Conservation (phyloP, 768 basidiomycete genomes). For the Russula earlei region DNA sequence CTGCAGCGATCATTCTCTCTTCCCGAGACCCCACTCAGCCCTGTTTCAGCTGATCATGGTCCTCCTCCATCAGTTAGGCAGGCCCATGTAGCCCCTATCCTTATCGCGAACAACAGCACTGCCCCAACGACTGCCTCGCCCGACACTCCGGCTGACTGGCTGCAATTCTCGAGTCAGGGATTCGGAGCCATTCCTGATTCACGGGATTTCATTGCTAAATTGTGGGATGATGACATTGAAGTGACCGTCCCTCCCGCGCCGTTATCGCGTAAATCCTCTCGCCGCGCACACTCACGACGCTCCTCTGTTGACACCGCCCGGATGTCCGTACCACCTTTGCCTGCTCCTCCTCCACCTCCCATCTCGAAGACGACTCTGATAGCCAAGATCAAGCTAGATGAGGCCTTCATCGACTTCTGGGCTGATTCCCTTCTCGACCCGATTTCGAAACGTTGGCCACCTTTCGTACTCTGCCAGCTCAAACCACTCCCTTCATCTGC, state of each 20-base stretch:
- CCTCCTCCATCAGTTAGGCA: constrained; percentile 3
- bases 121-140: constrained; percentile 24
- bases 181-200: constrained; percentile 37
- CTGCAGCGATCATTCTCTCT: constrained; percentile 21
- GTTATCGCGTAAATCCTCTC: constrained; percentile 29
- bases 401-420: constrained; percentile 81
- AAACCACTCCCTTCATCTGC: constrained; percentile 29
- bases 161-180: constrained; percentile 56
- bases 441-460: constrained; percentile 54
- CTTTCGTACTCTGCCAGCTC: constrained; percentile 62
- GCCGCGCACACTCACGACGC: constrained; percentile 17
- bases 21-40: constrained; percentile 4
- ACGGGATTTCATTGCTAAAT: constrained; percentile 43
- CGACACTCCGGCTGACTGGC: constrained; percentile 45
- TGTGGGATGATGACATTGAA: constrained; percentile 54
- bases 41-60: neutral
- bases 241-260: constrained; percentile 31
- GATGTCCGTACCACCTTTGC: constrained; percentile 1
- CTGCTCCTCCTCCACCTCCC: constrained; percentile 1
- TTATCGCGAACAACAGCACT: constrained; percentile 25
- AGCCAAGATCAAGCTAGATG: constrained; percentile 53
- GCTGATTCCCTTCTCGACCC: constrained; percentile 64
- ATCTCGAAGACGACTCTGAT: constrained; percentile 34
- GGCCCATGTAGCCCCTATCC: constrained; percentile 6
- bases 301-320: constrained; percentile 23